These are phyloP conservation scores for Ceratocystis harringtonii DNA, from an alignment of 2,329 filamentous ascomycete species.

Conservation along the genomic window DNA sequence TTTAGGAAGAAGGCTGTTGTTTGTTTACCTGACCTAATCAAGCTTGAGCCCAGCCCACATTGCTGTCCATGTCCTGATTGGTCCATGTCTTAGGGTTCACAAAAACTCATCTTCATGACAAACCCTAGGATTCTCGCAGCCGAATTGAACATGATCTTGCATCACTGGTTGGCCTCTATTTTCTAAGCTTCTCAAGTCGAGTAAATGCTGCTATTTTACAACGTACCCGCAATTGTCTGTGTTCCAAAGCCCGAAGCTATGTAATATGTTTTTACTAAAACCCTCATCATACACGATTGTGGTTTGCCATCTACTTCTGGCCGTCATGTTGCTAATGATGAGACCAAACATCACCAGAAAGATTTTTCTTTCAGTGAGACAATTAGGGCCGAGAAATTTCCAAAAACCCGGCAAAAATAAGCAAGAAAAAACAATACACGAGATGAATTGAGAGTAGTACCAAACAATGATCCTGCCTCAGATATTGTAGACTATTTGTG, in stretches of 20 bases:
- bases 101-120: not conserved
- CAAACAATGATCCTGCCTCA: not conserved
- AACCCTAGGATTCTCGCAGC: not conserved
- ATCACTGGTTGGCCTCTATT: not conserved
- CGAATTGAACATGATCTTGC: not conserved
- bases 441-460: not conserved
- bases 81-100: not conserved
- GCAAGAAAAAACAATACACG: not conserved
- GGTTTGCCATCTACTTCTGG: not conserved
- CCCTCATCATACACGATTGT: not conserved
- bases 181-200: not conserved
- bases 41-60: not conserved
- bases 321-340: not conserved
- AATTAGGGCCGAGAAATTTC: not conserved
- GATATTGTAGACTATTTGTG: not conserved
- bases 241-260: not conserved
- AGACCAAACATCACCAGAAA: not conserved
- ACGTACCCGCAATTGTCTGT: not conserved
- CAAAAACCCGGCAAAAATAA: not conserved
- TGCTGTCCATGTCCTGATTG: not conserved
- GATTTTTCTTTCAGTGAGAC: not conserved
- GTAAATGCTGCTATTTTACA: not conserved
- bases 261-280: not conserved
- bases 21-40: not conserved
- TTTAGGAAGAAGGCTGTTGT: not conserved